These are phyloP conservation scores for Misopates orontium DNA, from an alignment of 257 asterid species.

Conservation along the genomic window DNA sequence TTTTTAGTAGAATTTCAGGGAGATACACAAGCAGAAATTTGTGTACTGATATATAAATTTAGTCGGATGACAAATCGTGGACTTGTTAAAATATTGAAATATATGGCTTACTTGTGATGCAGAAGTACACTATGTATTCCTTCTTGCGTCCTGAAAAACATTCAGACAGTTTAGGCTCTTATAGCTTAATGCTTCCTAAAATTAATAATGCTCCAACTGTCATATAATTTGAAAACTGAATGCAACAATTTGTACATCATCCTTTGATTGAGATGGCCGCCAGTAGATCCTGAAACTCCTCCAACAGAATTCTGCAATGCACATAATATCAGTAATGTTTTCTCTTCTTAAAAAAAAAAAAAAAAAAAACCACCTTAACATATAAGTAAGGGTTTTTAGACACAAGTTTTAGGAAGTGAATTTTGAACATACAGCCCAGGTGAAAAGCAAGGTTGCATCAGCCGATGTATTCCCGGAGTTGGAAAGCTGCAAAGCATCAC, in stretches of 20 bases:
- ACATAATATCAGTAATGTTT: neutral
- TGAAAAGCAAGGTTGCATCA: slow-evolving; percentile 44
- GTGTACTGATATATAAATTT: neutral
- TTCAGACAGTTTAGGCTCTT: neutral
- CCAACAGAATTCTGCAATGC: slow-evolving; percentile 48
- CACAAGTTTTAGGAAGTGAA: neutral
- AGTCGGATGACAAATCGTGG: neutral
- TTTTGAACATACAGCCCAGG: slow-evolving; percentile 36
- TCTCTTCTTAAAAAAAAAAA: no score
- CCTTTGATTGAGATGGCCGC: slow-evolving; percentile 34
- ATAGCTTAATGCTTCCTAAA: neutral
- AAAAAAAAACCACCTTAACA: neutral
- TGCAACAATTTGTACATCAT: slow-evolving; percentile 12
- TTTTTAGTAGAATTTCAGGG: neutral
- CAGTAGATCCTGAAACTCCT: slow-evolving; percentile 43
- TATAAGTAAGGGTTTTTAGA: neutral
- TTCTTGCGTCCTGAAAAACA: slow-evolving; percentile 29
- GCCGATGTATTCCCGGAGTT: slow-evolving; percentile 41
- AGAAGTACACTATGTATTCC: slow-evolving; percentile 56
- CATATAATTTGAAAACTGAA: slow-evolving; percentile 1
- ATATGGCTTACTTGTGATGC: slow-evolving; percentile 69
- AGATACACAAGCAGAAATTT: neutral
- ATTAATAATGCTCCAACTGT: neutral
- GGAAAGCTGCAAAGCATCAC: slow-evolving; percentile 30
- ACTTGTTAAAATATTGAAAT: neutral